Conservation (phyloP, 179 eudicot species). For the Vitellaria paradoxa region DNA sequence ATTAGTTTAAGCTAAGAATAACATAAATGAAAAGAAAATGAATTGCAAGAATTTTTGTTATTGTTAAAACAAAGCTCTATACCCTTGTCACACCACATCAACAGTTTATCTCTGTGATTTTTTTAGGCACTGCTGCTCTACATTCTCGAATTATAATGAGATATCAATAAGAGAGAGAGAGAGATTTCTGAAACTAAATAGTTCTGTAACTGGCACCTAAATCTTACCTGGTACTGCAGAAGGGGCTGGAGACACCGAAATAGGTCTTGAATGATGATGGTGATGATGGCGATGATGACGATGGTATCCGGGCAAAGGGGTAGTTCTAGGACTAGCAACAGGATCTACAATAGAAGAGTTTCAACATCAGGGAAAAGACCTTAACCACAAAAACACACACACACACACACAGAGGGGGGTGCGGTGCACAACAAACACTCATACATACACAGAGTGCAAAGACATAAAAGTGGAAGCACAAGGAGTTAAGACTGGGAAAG, state of each 20-base stretch:
- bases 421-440: not conserved
- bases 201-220: not conserved
- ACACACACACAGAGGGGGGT: not conserved
- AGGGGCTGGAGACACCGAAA: slow-evolving; percentile 45
- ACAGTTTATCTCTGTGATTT: no score
- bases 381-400: not conserved
- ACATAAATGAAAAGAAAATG: not conserved
- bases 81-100: no score
- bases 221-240: slow-evolving; percentile 47
- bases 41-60: not conserved
- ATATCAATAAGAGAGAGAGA: not conserved
- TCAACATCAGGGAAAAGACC: not conserved
- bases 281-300: slow-evolving; percentile 30
- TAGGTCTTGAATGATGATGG: slow-evolving; percentile 19
- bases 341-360: slow-evolving; percentile 34
- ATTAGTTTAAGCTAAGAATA: not conserved
- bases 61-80: not conserved
- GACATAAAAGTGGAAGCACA: not conserved
- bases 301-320: slow-evolving; percentile 34
- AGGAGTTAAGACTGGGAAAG: not conserved
- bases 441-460: not conserved
- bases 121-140: not conserved
- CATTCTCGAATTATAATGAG: not conserved
- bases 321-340: slow-evolving; percentile 34
- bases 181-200: not conserved